These are phyloP conservation scores for Pleurotus pulmonarius DNA, from an alignment of 768 basidiomycete genomes.

Conservation along the genomic window DNA sequence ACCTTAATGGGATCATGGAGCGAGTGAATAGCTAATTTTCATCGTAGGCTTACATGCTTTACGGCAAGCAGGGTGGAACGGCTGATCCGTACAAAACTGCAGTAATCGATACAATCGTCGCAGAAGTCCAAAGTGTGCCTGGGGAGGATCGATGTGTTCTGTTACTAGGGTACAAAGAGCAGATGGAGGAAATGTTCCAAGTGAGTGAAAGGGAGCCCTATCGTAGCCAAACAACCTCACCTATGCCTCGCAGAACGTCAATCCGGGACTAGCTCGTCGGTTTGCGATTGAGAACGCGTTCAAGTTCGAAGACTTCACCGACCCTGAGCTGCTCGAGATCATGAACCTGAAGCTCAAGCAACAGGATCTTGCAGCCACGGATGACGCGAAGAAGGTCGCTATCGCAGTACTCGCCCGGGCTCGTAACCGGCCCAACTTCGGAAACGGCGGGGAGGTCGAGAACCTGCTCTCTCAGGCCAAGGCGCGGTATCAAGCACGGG, in stretches of 20 bases:
- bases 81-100: conserved; percentile 58
- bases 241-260: conserved; percentile 50
- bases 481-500: conserved; percentile 37
- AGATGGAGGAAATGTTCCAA: conserved; percentile 77
- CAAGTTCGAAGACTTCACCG: conserved; percentile 62
- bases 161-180: conserved; percentile 58
- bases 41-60: conserved; percentile 63
- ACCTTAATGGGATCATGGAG: neutral
- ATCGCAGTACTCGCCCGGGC: conserved; percentile 40
- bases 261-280: conserved; percentile 61
- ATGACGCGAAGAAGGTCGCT: conserved; percentile 53
- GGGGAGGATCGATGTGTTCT: conserved; percentile 71
- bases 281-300: conserved; percentile 70
- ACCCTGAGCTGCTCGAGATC: conserved; percentile 46
- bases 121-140: conserved; percentile 65
- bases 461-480: conserved; percentile 54
- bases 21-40: neutral
- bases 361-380: conserved; percentile 56
- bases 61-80: conserved; percentile 36
- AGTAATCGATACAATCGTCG: conserved; percentile 73
- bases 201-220: conserved; percentile 25
- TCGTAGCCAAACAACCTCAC: neutral
- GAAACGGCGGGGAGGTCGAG: conserved; percentile 64
- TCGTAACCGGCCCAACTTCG: conserved; percentile 56
- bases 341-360: conserved; percentile 52